A percentile compares a stretch with the other conserved stretches of the same genome.
Conservation (phyloP, 345 rosid species). For the Lepidium aucheri region DNA sequence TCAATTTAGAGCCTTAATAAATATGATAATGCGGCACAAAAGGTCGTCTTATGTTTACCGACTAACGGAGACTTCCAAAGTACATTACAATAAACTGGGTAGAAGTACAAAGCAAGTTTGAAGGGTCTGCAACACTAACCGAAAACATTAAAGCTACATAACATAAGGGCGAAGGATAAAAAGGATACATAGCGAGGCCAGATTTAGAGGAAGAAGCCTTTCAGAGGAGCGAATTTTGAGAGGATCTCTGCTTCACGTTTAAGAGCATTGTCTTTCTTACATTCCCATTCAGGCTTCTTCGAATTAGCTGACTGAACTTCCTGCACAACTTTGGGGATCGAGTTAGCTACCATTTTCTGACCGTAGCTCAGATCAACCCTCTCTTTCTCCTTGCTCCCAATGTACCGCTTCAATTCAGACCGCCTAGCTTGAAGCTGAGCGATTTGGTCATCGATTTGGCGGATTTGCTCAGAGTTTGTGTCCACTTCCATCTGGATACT, state of each 20-base stretch:
- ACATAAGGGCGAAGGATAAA: background rate
- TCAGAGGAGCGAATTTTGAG: constrained; percentile 45
- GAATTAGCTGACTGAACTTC: constrained; percentile 54
- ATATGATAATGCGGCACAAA: background rate
- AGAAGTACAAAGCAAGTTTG: background rate
- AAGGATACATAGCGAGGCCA: background rate
- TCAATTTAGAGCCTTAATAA: background rate
- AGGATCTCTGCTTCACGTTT: constrained; percentile 48
- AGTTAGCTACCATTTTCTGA: constrained; percentile 43
- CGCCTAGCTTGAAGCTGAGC: constrained; percentile 44
- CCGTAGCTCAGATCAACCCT: constrained; percentile 34
- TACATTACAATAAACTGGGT: background rate
- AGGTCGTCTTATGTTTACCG: background rate
- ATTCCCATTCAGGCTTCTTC: constrained; percentile 47
- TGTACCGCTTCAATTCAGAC: constrained; percentile 29
- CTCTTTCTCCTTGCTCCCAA: constrained; percentile 37
- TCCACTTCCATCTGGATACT: constrained; percentile 48
- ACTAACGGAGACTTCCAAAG: background rate
- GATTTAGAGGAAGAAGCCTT: constrained; percentile 37
- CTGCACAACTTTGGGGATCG: constrained; percentile 42
- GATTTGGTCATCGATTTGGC: constrained; percentile 53
- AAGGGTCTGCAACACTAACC: background rate
- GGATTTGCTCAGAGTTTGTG: constrained; percentile 28
- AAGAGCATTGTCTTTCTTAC: constrained; percentile 40
- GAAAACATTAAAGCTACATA: background rate